Evolutionary conservation across 2,329 filamentous ascomycete genomes (phyloP).

Genomic region (Fusarium caatingaense): DNA sequence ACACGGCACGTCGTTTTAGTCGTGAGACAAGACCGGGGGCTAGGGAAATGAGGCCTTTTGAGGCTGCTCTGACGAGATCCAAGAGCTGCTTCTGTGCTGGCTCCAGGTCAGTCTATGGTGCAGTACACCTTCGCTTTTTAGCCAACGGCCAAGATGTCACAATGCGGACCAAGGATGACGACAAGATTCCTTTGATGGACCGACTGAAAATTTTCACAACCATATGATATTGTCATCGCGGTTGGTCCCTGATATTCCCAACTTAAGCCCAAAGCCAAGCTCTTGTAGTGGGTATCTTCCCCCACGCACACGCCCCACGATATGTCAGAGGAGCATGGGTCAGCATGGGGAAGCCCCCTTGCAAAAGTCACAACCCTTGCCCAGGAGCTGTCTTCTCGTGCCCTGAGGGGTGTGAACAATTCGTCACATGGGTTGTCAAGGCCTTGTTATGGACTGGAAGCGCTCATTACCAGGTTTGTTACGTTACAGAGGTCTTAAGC

Average conservation of each 20-base stretch:
- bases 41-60: slow-evolving; percentile 36
- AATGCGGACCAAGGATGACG: slow-evolving; percentile 32
- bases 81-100: slow-evolving; percentile 9
- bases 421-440: slow-evolving; percentile 9
- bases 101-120: neutral
- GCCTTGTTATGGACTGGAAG: slow-evolving; percentile 5
- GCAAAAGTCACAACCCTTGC: slow-evolving; percentile 18
- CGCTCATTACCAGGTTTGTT: slow-evolving; percentile 26
- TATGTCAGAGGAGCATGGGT: slow-evolving; percentile 36
- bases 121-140: neutral
- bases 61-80: slow-evolving; percentile 24
- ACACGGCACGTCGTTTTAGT: slow-evolving; percentile 1
- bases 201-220: slow-evolving; percentile 5
- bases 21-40: slow-evolving; percentile 5
- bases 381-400: slow-evolving; percentile 1
- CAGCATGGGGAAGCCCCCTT: slow-evolving; percentile 31
- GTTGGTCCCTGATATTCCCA: slow-evolving; percentile 3
- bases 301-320: slow-evolving; percentile 36
- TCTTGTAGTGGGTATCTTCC: slow-evolving; percentile 21
- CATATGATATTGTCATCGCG: neutral
- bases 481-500: neutral
- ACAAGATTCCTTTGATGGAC: slow-evolving; percentile 8
- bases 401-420: slow-evolving; percentile 27
- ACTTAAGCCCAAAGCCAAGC: slow-evolving; percentile 16
- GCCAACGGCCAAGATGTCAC: slow-evolving; percentile 17